Percentiles rank a stretch among this genome's conserved stretches.
These are phyloP conservation scores for Mortierella hygrophila DNA, from an alignment of 192 early-diverging fungal species.

Conservation along the genomic window DNA sequence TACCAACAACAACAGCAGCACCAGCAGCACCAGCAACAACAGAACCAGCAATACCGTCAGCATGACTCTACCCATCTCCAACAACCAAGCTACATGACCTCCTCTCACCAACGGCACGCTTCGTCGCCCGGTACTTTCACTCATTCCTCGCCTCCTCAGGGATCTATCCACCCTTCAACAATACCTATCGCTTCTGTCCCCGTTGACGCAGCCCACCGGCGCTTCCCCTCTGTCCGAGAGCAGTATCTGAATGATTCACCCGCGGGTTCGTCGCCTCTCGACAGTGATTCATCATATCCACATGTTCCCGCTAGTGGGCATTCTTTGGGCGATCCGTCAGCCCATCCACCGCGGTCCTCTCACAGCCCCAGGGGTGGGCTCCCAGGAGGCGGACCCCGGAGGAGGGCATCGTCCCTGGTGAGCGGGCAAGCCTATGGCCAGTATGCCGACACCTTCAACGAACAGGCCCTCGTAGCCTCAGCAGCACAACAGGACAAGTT, in stretches of 20 bases:
- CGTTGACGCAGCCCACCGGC: slow-evolving; percentile 24
- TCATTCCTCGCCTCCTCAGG: slow-evolving; percentile 30
- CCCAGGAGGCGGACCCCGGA: slow-evolving; percentile 39
- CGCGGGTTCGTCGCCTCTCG: slow-evolving; percentile 39
- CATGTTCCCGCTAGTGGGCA: slow-evolving; percentile 8
- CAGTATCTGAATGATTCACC: slow-evolving; percentile 38
- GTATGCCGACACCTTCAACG: slow-evolving; percentile 46
- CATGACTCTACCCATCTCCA: slow-evolving; percentile 9
- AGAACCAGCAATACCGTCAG: slow-evolving; percentile 14
- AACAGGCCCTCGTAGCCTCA: slow-evolving; percentile 39
- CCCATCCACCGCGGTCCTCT: slow-evolving; percentile 1
- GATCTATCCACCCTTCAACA: slow-evolving; percentile 45
- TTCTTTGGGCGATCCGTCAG: slow-evolving; percentile 3
- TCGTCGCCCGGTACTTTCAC: slow-evolving; percentile 28
- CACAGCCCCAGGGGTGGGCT: slow-evolving; percentile 12
- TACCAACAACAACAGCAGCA: slow-evolving; percentile 6
- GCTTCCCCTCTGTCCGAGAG: slow-evolving; percentile 40
- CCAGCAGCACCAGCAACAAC: slow-evolving; percentile 4
- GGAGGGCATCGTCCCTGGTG: slow-evolving; percentile 40
- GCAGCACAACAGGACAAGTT: slow-evolving; percentile 53
- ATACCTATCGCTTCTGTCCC: slow-evolving; percentile 50
- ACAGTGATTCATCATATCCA: slow-evolving; percentile 30
- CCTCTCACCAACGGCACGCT: slow-evolving; percentile 24
- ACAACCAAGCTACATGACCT: slow-evolving; percentile 13
- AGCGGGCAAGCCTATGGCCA: slow-evolving; percentile 25